A percentile compares a stretch with the other conserved stretches of the same genome.
phyloP scores from a whole-genome alignment of 1,139 yeast genomes.

The Saccharomycopsis hybrid region DNA sequence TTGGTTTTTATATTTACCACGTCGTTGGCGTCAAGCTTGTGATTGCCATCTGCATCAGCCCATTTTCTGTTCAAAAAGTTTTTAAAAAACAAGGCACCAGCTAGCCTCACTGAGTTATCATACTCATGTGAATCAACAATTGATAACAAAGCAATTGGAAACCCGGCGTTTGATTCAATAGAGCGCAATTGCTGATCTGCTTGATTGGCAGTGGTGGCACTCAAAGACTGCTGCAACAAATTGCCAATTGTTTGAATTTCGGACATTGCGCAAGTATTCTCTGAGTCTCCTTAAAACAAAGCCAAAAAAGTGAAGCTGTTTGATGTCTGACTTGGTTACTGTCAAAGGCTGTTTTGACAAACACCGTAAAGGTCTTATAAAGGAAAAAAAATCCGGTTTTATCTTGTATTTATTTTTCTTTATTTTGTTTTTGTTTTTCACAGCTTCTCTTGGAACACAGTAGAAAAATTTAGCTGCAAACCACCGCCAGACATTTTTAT shows the following conservation, averaged over 20 bases:
- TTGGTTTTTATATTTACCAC: slow-evolving; percentile 65
- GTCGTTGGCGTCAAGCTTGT: slow-evolving; percentile 56
- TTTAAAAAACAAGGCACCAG: slow-evolving; percentile 88
- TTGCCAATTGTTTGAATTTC: slow-evolving; percentile 27
- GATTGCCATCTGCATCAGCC: slow-evolving; percentile 85
- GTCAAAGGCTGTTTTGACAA: no score
- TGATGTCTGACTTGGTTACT: no score
- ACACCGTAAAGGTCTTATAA: no score
- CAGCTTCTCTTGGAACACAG: no score
- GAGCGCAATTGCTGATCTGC: slow-evolving; percentile 56
- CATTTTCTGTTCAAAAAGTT: slow-evolving; percentile 79
- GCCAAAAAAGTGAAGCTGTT: no score
- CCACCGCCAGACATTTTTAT: no score
- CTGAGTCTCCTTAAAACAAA: no score
- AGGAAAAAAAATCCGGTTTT: no score
- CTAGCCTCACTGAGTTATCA: slow-evolving; percentile 59
- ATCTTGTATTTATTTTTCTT: no score
- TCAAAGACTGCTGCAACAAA: slow-evolving; percentile 33
- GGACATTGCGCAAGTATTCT: no score
- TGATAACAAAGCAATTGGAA: slow-evolving; percentile 67
- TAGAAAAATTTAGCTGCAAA: no score
- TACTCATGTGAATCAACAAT: slow-evolving; percentile 62
- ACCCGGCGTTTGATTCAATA: slow-evolving; percentile 64
- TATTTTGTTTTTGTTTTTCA: no score
- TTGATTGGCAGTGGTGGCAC: slow-evolving; percentile 44